Conservation (phyloP, 2,329 filamentous ascomycete genomes). For the Pezicula radicicola region DNA sequence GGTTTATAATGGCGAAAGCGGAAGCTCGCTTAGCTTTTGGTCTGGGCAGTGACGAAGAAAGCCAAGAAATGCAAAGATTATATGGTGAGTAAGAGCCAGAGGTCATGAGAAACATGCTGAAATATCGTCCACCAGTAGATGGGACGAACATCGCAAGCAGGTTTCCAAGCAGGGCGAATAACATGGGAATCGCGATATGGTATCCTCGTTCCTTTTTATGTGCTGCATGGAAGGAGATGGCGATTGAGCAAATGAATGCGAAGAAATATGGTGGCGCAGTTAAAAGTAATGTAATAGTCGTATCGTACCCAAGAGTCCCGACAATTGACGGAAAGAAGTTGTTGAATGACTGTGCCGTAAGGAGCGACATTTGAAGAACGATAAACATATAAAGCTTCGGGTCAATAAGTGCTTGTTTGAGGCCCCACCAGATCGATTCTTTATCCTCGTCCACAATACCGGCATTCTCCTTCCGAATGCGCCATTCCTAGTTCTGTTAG, state of each 20-base stretch:
- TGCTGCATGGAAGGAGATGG: conserved; percentile 14
- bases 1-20: conserved; percentile 20
- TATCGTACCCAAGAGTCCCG: conserved; percentile 21
- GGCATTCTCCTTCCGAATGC: conserved; percentile 12
- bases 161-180: conserved; percentile 7
- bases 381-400: not conserved
- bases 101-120: conserved; percentile 8
- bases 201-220: conserved; percentile 7
- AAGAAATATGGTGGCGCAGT: conserved; percentile 32
- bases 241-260: conserved; percentile 19
- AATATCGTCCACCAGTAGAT: conserved; percentile 8
- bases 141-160: conserved; percentile 6
- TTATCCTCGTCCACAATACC: not conserved
- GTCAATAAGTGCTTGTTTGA: conserved; percentile 28
- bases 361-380: conserved; percentile 9
- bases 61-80: conserved; percentile 5
- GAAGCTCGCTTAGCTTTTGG: conserved; percentile 10
- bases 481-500: conserved; percentile 40
- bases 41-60: conserved; percentile 8
- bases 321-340: conserved; percentile 26
- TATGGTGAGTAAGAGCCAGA: conserved; percentile 1
- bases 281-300: conserved; percentile 25
- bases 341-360: conserved; percentile 6
- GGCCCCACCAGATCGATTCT: conserved; percentile 19
- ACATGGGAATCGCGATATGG: conserved; percentile 5